These are phyloP conservation scores for Neonectria punicea DNA, from an alignment of 2,329 filamentous ascomycete species.

Conservation along the genomic window DNA sequence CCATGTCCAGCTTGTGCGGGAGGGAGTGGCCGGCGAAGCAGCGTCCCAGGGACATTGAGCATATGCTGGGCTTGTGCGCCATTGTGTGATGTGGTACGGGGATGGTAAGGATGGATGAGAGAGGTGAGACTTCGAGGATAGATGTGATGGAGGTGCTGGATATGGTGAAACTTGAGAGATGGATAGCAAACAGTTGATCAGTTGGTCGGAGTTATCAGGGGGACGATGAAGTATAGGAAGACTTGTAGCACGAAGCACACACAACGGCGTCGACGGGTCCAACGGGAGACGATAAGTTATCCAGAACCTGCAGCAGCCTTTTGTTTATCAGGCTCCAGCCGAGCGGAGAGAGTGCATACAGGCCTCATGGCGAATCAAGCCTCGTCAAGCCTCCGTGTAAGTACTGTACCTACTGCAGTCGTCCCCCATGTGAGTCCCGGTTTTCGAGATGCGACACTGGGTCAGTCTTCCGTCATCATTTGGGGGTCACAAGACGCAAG, in stretches of 20 bases:
- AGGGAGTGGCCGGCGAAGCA: constrained; percentile 75
- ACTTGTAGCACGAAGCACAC: not conserved
- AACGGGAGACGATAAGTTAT: constrained; percentile 3
- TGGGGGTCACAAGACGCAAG: constrained; percentile 19
- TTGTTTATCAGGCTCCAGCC: constrained; percentile 13
- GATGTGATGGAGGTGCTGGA: not conserved
- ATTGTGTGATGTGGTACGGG: constrained; percentile 46
- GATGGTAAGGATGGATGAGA: not conserved
- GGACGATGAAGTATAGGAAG: constrained; percentile 12
- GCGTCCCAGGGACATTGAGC: constrained; percentile 80
- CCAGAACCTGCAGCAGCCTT: not conserved
- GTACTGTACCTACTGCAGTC: not conserved
- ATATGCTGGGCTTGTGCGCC: constrained; percentile 73
- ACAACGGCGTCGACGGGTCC: constrained; percentile 18
- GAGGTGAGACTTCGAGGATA: not conserved
- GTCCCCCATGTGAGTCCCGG: not conserved
- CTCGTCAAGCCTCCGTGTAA: not conserved
- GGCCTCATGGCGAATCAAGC: constrained; percentile 15
- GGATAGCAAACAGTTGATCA: not conserved
- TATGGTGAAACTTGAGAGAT: not conserved
- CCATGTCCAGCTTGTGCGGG: constrained; percentile 74
- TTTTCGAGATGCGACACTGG: constrained; percentile 12
- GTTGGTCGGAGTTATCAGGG: not conserved
- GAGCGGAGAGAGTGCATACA: constrained; percentile 12
- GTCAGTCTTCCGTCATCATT: not conserved